Percentiles rank a stretch among this genome's conserved stretches.
These are phyloP conservation scores for Pythium utonaiense DNA, from an alignment of 352 stramenopile genomes.

Conservation along the genomic window DNA sequence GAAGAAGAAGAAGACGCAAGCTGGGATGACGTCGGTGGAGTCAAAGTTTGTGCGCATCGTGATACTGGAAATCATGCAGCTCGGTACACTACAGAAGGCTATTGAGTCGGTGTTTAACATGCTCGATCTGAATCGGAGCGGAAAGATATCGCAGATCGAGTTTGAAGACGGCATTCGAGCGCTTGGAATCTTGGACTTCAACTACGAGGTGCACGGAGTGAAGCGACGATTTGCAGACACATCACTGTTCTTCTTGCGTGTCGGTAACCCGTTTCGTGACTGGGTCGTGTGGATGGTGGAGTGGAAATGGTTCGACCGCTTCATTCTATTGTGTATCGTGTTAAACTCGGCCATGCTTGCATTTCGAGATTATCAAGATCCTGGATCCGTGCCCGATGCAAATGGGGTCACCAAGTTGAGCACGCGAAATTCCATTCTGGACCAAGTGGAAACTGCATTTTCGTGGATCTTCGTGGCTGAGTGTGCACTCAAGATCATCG, in stretches of 20 bases:
- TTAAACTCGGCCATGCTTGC: conserved; percentile 64
- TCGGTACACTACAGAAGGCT: conserved; percentile 19
- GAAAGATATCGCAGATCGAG: conserved; percentile 36
- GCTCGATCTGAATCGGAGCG: conserved; percentile 36
- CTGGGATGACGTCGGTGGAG: conserved; percentile 26
- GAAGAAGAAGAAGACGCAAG: conserved; percentile 28
- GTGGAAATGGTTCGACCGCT: conserved; percentile 71
- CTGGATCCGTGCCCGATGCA: conserved; percentile 29
- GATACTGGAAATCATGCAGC: conserved; percentile 29
- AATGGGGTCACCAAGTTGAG: conserved; percentile 24
- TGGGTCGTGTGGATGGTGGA: conserved; percentile 41
- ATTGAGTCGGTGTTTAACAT: conserved; percentile 38
- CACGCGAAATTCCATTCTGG: conserved; percentile 34
- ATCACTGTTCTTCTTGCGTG: conserved; percentile 35
- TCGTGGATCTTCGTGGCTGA: conserved; percentile 74
- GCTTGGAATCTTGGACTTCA: conserved; percentile 42
- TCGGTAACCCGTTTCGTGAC: conserved; percentile 35
- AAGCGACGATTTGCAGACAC: conserved; percentile 39
- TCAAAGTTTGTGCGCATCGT: conserved; percentile 35
- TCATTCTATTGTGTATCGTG: conserved; percentile 71
- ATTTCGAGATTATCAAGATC: conserved; percentile 50
- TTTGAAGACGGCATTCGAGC: conserved; percentile 40
- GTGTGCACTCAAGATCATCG: conserved; percentile 76
- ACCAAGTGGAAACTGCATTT: conserved; percentile 35
- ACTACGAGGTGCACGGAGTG: conserved; percentile 41